A percentile compares a stretch with the other conserved stretches of the same genome.
Conservation (phyloP, 306 rosid genomes). For the Amphicarpaea edgeworthii region DNA sequence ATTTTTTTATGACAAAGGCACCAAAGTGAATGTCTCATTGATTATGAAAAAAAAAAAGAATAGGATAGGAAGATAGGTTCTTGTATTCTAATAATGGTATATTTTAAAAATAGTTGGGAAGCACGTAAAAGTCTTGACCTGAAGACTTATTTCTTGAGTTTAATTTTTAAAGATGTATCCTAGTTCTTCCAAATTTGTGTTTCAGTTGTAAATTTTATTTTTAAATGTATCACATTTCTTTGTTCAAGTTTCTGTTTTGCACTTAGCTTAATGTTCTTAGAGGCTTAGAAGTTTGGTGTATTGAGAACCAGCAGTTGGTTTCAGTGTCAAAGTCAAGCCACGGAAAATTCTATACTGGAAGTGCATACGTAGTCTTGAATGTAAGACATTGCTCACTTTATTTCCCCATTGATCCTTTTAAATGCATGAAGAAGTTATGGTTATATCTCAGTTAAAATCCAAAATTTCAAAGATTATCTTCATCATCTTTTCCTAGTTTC, state of each 20-base stretch:
- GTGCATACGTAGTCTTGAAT: constrained; percentile 81
- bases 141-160: constrained; percentile 6
- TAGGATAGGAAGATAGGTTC: neutral
- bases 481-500: constrained; percentile 29
- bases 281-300: constrained; percentile 94
- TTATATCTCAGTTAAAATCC: constrained; percentile 20
- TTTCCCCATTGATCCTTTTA: constrained; percentile 40
- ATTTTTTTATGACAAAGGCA: constrained; percentile 12
- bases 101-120: constrained; percentile 10
- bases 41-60: neutral
- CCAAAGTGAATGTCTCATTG: constrained; percentile 34
- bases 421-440: constrained; percentile 10
- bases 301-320: constrained; percentile 76
- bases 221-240: constrained; percentile 30
- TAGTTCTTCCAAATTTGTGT: constrained; percentile 35
- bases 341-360: constrained; percentile 84
- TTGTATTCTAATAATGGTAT: constrained; percentile 15
- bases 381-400: constrained; percentile 60
- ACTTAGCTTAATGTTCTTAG: constrained; percentile 64
- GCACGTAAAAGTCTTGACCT: constrained; percentile 6
- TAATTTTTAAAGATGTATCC: constrained; percentile 2
- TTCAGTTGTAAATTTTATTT: constrained; percentile 15
- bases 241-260: constrained; percentile 48
- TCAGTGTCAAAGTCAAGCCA: constrained; percentile 67
- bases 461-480: constrained; percentile 21